phyloP scores from a whole-genome alignment of 176 grass and related monocot species.

The Hordeum vulgare region DNA sequence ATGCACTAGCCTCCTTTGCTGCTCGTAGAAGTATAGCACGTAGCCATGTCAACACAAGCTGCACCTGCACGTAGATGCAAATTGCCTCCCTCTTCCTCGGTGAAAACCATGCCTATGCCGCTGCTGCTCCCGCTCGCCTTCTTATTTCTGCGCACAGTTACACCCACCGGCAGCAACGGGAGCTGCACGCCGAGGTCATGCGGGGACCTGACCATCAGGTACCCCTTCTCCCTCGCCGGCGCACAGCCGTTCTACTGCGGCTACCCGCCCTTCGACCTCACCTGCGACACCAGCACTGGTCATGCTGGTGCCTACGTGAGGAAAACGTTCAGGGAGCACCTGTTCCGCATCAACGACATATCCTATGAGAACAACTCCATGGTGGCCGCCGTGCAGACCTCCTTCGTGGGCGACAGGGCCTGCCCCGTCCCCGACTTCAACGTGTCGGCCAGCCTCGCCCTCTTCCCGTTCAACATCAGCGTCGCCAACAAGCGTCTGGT shows the following conservation, averaged over 20 bases:
- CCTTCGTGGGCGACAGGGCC: background rate
- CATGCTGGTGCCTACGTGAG: background rate
- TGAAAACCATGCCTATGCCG: background rate
- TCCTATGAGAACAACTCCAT: constrained; percentile 11
- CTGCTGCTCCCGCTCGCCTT: background rate
- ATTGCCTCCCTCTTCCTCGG: too few species aligned
- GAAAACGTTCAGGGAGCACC: background rate
- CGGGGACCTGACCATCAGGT: constrained; percentile 21
- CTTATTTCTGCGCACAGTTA: background rate
- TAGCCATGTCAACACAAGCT: too few species aligned
- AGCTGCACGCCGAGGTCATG: constrained; percentile 15
- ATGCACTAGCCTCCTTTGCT: too few species aligned
- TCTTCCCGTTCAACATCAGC: constrained; percentile 8
- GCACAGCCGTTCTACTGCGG: constrained; percentile 26
- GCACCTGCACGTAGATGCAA: too few species aligned
- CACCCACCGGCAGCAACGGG: background rate
- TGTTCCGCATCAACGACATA: background rate
- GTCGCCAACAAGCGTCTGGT: background rate
- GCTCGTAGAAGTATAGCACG: too few species aligned
- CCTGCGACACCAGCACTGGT: background rate
- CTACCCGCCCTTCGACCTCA: constrained; percentile 16
- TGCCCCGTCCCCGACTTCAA: constrained; percentile 28
- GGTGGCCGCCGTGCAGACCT: background rate
- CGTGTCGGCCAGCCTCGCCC: constrained; percentile 7
- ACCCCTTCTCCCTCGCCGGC: constrained; percentile 47